These are phyloP conservation scores for Poterioochromonas sp. DNA, from an alignment of 352 stramenopile genomes.

Conservation along the genomic window DNA sequence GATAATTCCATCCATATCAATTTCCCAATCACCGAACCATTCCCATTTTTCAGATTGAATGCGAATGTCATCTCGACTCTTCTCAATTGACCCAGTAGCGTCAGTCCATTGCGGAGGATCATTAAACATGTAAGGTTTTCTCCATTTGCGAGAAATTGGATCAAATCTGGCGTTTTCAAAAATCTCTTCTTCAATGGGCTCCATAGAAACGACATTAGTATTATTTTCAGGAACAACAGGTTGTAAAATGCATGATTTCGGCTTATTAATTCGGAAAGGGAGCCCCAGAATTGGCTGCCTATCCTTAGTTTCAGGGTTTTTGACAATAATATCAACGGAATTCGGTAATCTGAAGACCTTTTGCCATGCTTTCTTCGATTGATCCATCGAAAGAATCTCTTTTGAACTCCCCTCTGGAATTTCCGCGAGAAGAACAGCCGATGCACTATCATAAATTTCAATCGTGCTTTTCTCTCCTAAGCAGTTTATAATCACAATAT, in stretches of 20 bases:
- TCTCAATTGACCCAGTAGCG: neutral
- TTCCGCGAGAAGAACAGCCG: neutral
- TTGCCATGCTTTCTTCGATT: neutral
- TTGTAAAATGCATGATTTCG: conserved; percentile 11
- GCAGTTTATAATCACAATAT: neutral
- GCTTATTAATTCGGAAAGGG: conserved; percentile 14
- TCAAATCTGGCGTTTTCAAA: conserved; percentile 29
- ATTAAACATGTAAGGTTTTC: conserved; percentile 12
- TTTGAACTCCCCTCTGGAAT: neutral
- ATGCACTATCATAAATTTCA: neutral
- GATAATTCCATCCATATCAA: conserved; percentile 26
- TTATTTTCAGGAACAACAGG: neutral
- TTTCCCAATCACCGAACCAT: conserved; percentile 25
- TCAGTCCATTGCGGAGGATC: conserved; percentile 24
- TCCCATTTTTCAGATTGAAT: neutral
- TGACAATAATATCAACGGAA: neutral
- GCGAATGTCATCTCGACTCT: neutral
- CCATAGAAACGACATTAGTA: neutral
- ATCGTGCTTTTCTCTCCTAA: neutral
- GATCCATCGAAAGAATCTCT: neutral
- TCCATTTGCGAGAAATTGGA: conserved; percentile 18
- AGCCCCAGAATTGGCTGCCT: neutral
- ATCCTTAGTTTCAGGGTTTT: too few species aligned
- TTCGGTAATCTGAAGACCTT: conserved; percentile 11
- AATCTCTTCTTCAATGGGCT: conserved; percentile 32